Conservation (phyloP, 2,329 filamentous ascomycete genomes). For the Penicillium digitatum region DNA sequence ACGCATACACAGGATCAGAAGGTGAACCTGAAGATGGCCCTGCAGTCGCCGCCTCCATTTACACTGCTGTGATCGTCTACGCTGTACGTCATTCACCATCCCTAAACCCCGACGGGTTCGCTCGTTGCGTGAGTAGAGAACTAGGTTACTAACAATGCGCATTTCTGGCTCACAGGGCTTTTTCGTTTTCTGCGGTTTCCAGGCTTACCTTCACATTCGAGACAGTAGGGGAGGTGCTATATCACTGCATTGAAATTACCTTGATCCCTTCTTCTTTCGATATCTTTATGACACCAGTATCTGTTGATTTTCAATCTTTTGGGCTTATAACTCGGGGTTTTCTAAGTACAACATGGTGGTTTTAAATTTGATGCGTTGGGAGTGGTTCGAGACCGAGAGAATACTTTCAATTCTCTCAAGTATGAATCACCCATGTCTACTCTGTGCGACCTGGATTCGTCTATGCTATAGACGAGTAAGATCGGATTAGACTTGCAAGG, state of each 20-base stretch:
- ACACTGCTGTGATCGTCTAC: conserved; percentile 84
- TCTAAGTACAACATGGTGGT: conserved; percentile 8
- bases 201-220: conserved; percentile 80
- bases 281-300: conserved; percentile 15
- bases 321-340: conserved; percentile 19
- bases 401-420: background rate
- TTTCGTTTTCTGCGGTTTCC: conserved; percentile 84
- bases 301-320: conserved; percentile 16
- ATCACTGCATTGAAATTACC: conserved; percentile 55
- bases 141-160: conserved; percentile 12
- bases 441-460: background rate
- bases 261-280: conserved; percentile 16
- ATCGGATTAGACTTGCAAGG: conserved; percentile 8
- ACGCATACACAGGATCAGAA: conserved; percentile 73
- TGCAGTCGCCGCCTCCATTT: conserved; percentile 79
- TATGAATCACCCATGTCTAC: background rate
- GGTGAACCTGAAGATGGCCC: conserved; percentile 67
- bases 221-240: conserved; percentile 81
- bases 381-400: conserved; percentile 13
- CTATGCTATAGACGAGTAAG: background rate
- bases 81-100: conserved; percentile 57
- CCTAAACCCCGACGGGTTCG: background rate
- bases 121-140: background rate
- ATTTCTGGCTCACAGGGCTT: conserved; percentile 59
- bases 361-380: conserved; percentile 9